Evolutionary conservation across 2,329 filamentous ascomycete species (phyloP).

Genomic region (Plenodomus lindquistii): DNA sequence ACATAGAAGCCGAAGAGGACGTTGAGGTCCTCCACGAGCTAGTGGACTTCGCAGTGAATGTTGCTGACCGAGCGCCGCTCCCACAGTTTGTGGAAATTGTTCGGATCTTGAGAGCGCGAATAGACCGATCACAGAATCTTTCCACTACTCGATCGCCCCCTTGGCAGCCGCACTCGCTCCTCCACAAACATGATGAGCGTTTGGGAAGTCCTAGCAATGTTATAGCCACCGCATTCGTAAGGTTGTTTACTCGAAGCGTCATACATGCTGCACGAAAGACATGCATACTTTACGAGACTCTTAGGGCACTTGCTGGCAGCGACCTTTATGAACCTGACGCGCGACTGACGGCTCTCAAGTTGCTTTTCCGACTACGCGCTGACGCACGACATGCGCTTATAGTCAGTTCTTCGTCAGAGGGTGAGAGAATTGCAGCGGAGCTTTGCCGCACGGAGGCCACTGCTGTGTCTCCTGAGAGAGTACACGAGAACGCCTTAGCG

Average conservation of each 20-base stretch:
- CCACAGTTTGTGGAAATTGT: constrained; percentile 58
- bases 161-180: constrained; percentile 21
- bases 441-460: constrained; percentile 67
- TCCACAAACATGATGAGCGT: constrained; percentile 14
- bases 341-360: constrained; percentile 43
- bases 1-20: constrained; percentile 66
- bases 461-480: constrained; percentile 49
- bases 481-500: constrained; percentile 42
- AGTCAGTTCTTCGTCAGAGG: constrained; percentile 71
- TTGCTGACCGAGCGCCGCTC: constrained; percentile 64
- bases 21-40: constrained; percentile 66
- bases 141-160: constrained; percentile 18
- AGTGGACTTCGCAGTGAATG: constrained; percentile 66
- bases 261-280: constrained; percentile 68
- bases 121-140: constrained; percentile 26
- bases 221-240: constrained; percentile 70
- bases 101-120: constrained; percentile 48
- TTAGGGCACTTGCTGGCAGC: constrained; percentile 38
- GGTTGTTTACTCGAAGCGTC: constrained; percentile 76
- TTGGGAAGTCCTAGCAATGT: constrained; percentile 66
- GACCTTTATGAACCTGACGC: constrained; percentile 42
- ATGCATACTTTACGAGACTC: constrained; percentile 47
- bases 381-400: constrained; percentile 80
- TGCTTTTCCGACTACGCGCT: constrained; percentile 77
- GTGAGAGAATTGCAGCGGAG: constrained; percentile 70